These are phyloP conservation scores for Porphyrellus cyaneotinctus DNA, from an alignment of 768 basidiomycete species.

Conservation along the genomic window DNA sequence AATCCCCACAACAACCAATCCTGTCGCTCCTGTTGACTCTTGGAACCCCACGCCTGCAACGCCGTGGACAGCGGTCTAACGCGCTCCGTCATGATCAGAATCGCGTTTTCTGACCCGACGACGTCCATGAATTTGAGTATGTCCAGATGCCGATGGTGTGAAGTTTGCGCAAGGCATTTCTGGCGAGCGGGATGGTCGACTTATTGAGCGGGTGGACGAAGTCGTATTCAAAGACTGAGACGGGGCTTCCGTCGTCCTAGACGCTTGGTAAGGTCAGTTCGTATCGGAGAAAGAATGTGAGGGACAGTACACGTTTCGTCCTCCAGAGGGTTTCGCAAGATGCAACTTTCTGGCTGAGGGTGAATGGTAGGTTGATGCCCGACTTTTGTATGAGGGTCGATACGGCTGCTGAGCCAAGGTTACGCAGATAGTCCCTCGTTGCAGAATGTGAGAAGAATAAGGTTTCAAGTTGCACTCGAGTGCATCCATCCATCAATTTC, in stretches of 20 bases:
- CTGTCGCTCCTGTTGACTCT: constrained; percentile 61
- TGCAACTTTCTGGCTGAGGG: constrained; percentile 68
- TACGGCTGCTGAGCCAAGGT: constrained; percentile 79
- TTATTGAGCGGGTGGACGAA: constrained; percentile 56
- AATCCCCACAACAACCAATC: constrained; percentile 95
- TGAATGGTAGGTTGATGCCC: constrained; percentile 85
- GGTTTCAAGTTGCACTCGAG: too few relatives aligned
- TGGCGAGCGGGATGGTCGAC: constrained; percentile 68
- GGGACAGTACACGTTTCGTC: constrained; percentile 67
- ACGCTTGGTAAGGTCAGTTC: constrained; percentile 13
- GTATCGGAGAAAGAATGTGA: constrained; percentile 2
- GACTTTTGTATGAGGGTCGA: constrained; percentile 92
- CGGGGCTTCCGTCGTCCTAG: constrained; percentile 82
- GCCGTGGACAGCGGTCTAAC: constrained; percentile 54
- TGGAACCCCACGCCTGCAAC: constrained; percentile 59
- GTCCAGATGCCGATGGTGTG: constrained; percentile 92
- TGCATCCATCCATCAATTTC: too few relatives aligned
- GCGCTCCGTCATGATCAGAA: constrained; percentile 96
- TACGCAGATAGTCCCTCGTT: constrained; percentile 81
- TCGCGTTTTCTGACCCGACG: constrained; percentile 81
- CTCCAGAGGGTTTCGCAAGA: constrained; percentile 76
- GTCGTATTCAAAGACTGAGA: constrained; percentile 94
- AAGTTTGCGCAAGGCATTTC: constrained; percentile 86
- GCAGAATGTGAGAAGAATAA: too few relatives aligned
- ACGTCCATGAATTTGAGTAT: constrained; percentile 97